These are phyloP conservation scores for Terana coerulea DNA, from an alignment of 768 basidiomycete genomes.

Conservation along the genomic window DNA sequence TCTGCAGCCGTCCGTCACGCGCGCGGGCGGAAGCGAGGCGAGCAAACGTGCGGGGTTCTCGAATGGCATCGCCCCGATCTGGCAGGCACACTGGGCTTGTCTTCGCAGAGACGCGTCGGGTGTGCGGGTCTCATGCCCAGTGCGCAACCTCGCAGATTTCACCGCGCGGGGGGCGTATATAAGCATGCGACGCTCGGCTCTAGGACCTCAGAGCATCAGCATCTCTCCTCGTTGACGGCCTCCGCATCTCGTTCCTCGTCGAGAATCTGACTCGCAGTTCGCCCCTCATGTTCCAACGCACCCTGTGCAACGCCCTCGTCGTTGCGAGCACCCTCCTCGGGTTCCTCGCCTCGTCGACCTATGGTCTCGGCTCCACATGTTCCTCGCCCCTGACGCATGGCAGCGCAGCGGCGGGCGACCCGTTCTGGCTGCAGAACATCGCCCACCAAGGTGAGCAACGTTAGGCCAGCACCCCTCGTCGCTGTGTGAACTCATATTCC, in stretches of 20 bases:
- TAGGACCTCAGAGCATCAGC: not conserved
- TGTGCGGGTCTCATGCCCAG: not conserved
- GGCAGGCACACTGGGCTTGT: not conserved
- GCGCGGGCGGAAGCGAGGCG: not conserved
- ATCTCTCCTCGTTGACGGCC: not conserved
- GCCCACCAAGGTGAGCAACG: slow-evolving; percentile 45
- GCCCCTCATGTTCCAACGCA: slow-evolving; percentile 1
- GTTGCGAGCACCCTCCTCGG: slow-evolving; percentile 15
- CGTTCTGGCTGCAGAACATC: slow-evolving; percentile 71
- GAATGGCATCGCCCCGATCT: slow-evolving; percentile 4
- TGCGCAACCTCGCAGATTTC: not conserved
- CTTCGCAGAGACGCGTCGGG: not conserved
- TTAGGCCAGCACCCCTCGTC: not conserved
- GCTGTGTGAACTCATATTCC: not conserved
- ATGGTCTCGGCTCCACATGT: slow-evolving; percentile 46
- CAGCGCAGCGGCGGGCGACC: slow-evolving; percentile 46
- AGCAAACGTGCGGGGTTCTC: slow-evolving; percentile 5
- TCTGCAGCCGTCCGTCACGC: not conserved
- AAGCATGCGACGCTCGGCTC: not conserved
- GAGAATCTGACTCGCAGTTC: not conserved
- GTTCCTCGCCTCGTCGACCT: slow-evolving; percentile 18
- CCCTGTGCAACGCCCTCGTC: slow-evolving; percentile 9
- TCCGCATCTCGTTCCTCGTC: not conserved
- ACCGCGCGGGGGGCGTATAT: not conserved
- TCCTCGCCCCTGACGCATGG: slow-evolving; percentile 44